phyloP scores from a whole-genome alignment of 805 yeast genomes.

The Lipomyces japonicus region DNA sequence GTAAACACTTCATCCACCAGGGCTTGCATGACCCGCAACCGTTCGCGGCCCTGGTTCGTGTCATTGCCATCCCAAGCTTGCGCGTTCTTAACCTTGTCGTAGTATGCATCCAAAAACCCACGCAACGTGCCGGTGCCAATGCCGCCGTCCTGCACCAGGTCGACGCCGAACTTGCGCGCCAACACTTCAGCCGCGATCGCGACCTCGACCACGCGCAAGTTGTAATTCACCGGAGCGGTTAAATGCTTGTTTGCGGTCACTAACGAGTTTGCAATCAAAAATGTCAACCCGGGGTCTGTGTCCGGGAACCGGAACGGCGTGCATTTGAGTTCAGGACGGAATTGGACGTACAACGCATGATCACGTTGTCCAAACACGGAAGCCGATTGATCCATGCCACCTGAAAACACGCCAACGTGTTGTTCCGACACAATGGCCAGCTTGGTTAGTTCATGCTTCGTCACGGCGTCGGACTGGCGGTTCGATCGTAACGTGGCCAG shows the following conservation, averaged over 20 bases:
- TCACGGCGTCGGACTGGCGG: slow-evolving; percentile 5
- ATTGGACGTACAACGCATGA: slow-evolving; percentile 57
- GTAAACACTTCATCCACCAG: neutral
- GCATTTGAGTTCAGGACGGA: slow-evolving; percentile 55
- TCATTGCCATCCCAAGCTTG: slow-evolving; percentile 33
- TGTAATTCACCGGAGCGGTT: slow-evolving; percentile 66
- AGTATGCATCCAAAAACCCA: slow-evolving; percentile 33
- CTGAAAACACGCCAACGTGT: slow-evolving; percentile 67
- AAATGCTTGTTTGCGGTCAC: slow-evolving; percentile 60
- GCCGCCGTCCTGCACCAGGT: slow-evolving; percentile 42
- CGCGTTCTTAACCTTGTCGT: slow-evolving; percentile 31
- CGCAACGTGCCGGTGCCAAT: slow-evolving; percentile 52
- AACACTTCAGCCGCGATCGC: slow-evolving; percentile 58
- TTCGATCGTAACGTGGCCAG: slow-evolving; percentile 50
- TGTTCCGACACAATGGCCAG: slow-evolving; percentile 65
- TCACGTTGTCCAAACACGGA: slow-evolving; percentile 57
- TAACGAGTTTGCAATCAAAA: slow-evolving; percentile 60
- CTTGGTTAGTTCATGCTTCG: slow-evolving; percentile 41
- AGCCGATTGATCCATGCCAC: slow-evolving; percentile 75
- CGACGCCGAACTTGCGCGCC: slow-evolving; percentile 49
- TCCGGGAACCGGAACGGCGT: slow-evolving; percentile 42
- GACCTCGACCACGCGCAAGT: slow-evolving; percentile 67
- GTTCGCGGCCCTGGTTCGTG: neutral
- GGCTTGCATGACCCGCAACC: slow-evolving; percentile 4
- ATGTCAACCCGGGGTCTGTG: slow-evolving; percentile 44